Evolutionary conservation across 371 early-diverging fungal genomes (phyloP).

Genomic region (Apophysomyces variabilis): DNA sequence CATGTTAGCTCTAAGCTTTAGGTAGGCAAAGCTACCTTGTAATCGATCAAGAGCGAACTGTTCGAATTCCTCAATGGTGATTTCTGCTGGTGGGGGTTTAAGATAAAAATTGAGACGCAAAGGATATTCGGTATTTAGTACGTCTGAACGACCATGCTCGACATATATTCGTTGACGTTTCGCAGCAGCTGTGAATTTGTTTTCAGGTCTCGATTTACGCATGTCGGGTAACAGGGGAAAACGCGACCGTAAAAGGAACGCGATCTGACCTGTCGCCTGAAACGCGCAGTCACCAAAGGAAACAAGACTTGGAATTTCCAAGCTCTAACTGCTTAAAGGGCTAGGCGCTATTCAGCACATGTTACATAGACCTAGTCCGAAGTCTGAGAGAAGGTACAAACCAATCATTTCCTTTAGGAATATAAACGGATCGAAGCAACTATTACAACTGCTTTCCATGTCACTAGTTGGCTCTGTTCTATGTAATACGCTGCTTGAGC

Average conservation of each 20-base stretch:
- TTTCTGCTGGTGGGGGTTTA: constrained; percentile 74
- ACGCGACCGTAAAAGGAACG: background rate
- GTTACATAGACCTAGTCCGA: too few relatives aligned
- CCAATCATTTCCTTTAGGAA: too few relatives aligned
- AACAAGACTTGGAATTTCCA: too few relatives aligned
- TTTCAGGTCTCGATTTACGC: constrained; percentile 8
- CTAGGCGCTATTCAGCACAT: too few relatives aligned
- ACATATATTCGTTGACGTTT: constrained; percentile 20
- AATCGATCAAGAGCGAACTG: constrained; percentile 90
- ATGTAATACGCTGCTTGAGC: too few relatives aligned
- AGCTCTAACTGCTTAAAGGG: too few relatives aligned
- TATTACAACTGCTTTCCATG: too few relatives aligned
- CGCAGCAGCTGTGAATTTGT: constrained; percentile 23
- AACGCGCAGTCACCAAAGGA: too few relatives aligned
- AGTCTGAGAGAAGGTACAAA: too few relatives aligned
- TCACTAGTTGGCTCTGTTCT: too few relatives aligned
- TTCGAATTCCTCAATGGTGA: constrained; percentile 93
- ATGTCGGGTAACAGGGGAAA: background rate
- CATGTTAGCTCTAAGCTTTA: constrained; percentile 9
- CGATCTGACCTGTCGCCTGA: too few relatives aligned
- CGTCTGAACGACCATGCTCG: constrained; percentile 4
- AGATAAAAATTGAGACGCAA: constrained; percentile 81
- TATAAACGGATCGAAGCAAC: too few relatives aligned
- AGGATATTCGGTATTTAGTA: constrained; percentile 60
- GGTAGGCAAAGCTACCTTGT: constrained; percentile 55